phyloP scores from a whole-genome alignment of 1,139 yeast genomes.

The Geotrichum carabidarum region DNA sequence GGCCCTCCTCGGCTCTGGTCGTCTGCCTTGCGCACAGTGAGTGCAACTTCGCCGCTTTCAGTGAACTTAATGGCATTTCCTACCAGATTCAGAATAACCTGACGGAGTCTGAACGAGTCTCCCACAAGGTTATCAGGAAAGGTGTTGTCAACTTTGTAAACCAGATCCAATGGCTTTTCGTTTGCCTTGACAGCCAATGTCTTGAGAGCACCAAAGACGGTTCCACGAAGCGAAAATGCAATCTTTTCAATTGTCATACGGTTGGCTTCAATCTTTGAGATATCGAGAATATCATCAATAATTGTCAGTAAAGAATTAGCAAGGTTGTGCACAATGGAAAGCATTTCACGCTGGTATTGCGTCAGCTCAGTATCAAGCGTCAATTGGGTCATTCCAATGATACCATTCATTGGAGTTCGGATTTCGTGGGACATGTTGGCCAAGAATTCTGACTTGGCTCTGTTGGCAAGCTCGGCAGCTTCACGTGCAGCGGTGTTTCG shows the following conservation, averaged over 20 bases:
- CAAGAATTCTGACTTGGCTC: conserved; percentile 85
- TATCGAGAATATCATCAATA: conserved; percentile 84
- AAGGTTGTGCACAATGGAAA: conserved; percentile 76
- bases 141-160: conserved; percentile 76
- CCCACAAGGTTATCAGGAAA: conserved; percentile 85
- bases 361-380: conserved; percentile 82
- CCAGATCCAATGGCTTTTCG: conserved; percentile 73
- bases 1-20: conserved; percentile 40
- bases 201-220: conserved; percentile 82
- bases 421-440: conserved; percentile 92
- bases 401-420: conserved; percentile 89
- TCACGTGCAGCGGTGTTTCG: conserved; percentile 90
- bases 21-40: conserved; percentile 41
- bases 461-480: conserved; percentile 85
- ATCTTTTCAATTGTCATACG: conserved; percentile 88
- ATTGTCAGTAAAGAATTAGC: conserved; percentile 80
- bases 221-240: conserved; percentile 77
- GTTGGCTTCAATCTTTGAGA: conserved; percentile 86
- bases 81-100: conserved; percentile 74
- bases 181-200: conserved; percentile 84
- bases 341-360: conserved; percentile 85
- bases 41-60: conserved; percentile 64
- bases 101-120: conserved; percentile 79
- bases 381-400: conserved; percentile 86
- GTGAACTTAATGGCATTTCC: conserved; percentile 89